Percentiles rank a stretch among this genome's conserved stretches.
These are phyloP conservation scores for Monosporascus ibericus DNA, from an alignment of 2,329 filamentous ascomycete species.

Conservation along the genomic window DNA sequence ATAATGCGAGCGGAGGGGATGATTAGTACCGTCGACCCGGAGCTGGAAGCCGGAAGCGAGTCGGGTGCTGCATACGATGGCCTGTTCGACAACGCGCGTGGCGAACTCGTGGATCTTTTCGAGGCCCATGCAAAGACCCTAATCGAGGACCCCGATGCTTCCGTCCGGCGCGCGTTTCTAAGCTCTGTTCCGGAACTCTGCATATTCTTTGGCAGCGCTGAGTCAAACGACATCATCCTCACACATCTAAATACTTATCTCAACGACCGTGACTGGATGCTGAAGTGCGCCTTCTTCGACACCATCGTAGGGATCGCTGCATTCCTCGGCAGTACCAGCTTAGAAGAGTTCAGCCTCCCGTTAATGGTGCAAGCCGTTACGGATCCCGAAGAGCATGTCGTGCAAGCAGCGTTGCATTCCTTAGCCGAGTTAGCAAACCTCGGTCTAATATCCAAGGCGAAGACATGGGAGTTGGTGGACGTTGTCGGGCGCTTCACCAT, in stretches of 20 bases:
- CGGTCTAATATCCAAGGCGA: slow-evolving; percentile 77
- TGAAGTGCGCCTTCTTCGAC: slow-evolving; percentile 96
- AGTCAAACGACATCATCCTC: slow-evolving; percentile 91
- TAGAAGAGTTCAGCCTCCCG: slow-evolving; percentile 93
- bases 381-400: slow-evolving; percentile 88
- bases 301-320: slow-evolving; percentile 88
- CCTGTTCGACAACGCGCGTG: slow-evolving; percentile 80
- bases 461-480: slow-evolving; percentile 82
- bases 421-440: slow-evolving; percentile 83
- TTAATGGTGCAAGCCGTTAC: slow-evolving; percentile 93
- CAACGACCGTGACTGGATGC: slow-evolving; percentile 92
- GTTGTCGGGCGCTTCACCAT: slow-evolving; percentile 79
- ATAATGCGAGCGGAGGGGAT: slow-evolving; percentile 79
- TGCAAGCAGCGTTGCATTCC: slow-evolving; percentile 84
- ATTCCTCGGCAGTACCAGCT: slow-evolving; percentile 79
- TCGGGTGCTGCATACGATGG: slow-evolving; percentile 69
- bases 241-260: slow-evolving; percentile 96
- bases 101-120: slow-evolving; percentile 76
- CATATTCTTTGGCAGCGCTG: slow-evolving; percentile 88
- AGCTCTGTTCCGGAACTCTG: slow-evolving; percentile 88
- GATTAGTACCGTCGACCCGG: slow-evolving; percentile 69
- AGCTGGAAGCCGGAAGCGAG: slow-evolving; percentile 65
- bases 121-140: slow-evolving; percentile 85
- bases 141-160: slow-evolving; percentile 77
- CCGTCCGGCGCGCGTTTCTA: slow-evolving; percentile 84